Conservation (phyloP, 345 rosid genomes). For the Lumnitzera racemosa region DNA sequence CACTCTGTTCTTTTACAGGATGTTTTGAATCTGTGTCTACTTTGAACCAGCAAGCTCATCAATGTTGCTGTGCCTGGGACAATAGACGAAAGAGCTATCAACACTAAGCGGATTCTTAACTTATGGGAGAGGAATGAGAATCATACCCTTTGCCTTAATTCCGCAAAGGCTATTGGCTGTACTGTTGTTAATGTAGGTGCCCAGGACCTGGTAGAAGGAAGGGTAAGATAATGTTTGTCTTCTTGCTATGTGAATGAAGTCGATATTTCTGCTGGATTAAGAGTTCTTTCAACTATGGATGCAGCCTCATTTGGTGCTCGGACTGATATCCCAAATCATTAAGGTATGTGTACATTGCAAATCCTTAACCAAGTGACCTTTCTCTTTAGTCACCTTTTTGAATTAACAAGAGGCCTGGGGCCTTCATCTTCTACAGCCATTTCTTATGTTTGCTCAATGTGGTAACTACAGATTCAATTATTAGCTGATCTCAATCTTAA, state of each 20-base stretch:
- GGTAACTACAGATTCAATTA: conserved; percentile 62
- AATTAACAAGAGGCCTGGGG: background rate
- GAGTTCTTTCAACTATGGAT: conserved; percentile 7
- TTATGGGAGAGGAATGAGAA: conserved; percentile 95
- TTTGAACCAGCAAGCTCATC: conserved; percentile 63
- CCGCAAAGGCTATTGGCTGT: conserved; percentile 89
- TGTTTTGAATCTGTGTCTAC: conserved; percentile 13
- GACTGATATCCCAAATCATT: conserved; percentile 88
- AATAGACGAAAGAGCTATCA: conserved; percentile 88
- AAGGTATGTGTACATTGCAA: conserved; percentile 35
- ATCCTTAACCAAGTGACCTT: background rate
- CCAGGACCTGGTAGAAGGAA: conserved; percentile 84
- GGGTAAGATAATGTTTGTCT: conserved; percentile 38
- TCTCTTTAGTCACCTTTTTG: background rate
- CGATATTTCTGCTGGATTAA: conserved; percentile 4
- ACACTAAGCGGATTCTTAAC: conserved; percentile 71
- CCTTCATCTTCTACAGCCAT: background rate
- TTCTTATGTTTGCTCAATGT: conserved; percentile 4
- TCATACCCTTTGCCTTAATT: conserved; percentile 90
- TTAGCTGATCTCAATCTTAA: conserved; percentile 81
- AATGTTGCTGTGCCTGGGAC: conserved; percentile 90
- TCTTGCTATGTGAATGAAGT: conserved; percentile 8
- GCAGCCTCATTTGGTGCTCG: conserved; percentile 87
- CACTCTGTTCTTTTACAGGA: background rate
- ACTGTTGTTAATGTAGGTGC: conserved; percentile 78